Conservation (phyloP, 306 rosid species). For the Medicago lupulina region DNA sequence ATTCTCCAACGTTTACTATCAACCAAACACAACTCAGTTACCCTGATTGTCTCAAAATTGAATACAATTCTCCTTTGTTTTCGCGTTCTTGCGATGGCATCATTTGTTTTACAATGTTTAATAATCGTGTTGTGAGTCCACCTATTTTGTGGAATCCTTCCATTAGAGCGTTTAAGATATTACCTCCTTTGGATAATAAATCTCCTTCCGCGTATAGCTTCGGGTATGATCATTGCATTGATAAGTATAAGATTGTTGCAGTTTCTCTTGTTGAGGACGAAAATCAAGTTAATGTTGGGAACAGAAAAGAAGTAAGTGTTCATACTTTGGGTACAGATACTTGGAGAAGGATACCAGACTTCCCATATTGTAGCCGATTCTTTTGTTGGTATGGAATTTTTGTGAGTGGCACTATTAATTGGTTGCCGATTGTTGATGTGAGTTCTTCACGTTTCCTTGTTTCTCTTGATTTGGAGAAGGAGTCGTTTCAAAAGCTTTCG, state of each 20-base stretch:
- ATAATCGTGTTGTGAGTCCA: no score
- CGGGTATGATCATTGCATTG: conserved; percentile 40
- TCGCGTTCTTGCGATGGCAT: no score
- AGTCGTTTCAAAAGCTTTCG: conserved; percentile 30
- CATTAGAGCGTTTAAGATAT: no score
- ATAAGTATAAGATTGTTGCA: conserved; percentile 36
- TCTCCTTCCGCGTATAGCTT: conserved; percentile 10
- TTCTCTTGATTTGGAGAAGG: conserved; percentile 48
- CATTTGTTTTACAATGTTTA: no score
- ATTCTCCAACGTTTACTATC: no score
- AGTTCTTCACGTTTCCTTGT: not conserved
- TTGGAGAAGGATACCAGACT: conserved; percentile 39
- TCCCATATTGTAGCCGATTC: conserved; percentile 1
- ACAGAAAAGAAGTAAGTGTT: conserved; percentile 32
- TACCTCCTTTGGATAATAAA: no score
- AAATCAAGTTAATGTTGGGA: no score
- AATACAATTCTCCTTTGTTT: no score
- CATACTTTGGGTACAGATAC: conserved; percentile 14
- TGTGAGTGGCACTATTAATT: conserved; percentile 45
- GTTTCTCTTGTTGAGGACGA: no score
- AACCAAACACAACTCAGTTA: no score
- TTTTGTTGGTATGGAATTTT: conserved; percentile 8
- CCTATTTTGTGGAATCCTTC: no score
- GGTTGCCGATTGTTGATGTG: conserved; percentile 7
- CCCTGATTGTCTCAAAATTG: no score